Evolutionary conservation across 2,329 filamentous ascomycete species (phyloP), one percentile per base, ranked within the genome.

Genomic region (Fusarium chlamydosporum): DNA sequence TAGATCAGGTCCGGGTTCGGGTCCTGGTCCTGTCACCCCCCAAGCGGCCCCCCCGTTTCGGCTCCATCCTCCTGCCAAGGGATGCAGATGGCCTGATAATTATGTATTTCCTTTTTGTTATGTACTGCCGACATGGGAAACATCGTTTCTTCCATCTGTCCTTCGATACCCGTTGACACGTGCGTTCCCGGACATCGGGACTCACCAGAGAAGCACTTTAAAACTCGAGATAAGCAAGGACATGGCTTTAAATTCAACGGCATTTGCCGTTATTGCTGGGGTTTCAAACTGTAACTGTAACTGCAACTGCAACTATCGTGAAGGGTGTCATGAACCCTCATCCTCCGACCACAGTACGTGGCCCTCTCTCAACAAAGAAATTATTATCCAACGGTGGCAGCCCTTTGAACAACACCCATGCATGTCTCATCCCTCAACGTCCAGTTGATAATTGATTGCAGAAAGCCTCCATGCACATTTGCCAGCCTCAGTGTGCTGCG

Each of bases 151-250:
- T 46, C 38, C 45, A 50, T 65, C 56, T 26, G 48, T 47, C 51
- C 35, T 48, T 37, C 65, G 67, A 70, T 70, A 60, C 55, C 66
- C 62, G 48, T 50, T 43, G 33, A 35, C 45, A 59, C 60, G 60
- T 60, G 53, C 67, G 57, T 41, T 70, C 50, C 66, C 45, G 40
- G n/a, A 40, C 52, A 70, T 70, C 67, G 67, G 51, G 29, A 35
- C 34, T 57, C 53, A 31, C 20, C 18, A 42, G 16, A 16, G 15
- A 52, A 33, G 10, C 33, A 50, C 47, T 47, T 26, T 13, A 20
- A 27, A 27, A 27, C 27, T 51, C 40, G 23, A 16, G 18, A n/a
- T 18, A 34, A 20, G 15, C 29, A 34, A 20, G 20, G 52, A 13
- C 20, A 38, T 43, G 16, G 10, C 20, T 1, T 6, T 37, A n/a